Evolutionary conservation across 768 basidiomycete species (phyloP), one percentile per base, ranked within the genome.

Genomic region (Rhodosporidiobolus sp.): DNA sequence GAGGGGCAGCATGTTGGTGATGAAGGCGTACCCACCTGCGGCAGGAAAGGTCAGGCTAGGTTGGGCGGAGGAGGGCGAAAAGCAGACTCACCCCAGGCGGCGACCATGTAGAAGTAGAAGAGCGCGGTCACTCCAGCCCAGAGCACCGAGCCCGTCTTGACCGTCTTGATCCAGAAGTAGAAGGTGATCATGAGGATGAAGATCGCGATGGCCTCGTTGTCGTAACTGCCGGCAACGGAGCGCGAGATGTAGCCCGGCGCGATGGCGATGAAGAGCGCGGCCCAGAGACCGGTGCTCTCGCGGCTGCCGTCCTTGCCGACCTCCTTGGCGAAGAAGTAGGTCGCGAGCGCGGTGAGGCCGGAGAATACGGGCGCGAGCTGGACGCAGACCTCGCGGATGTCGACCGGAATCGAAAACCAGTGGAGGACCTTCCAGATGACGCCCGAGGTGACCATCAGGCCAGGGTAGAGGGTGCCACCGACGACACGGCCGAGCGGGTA

Each of bases 31-130:
- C 76, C 94, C 93, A 85, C 92, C 91, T 92, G 61, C 19, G 28
- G 58, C 20, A 35, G 52, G 55, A 65, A 43, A 65, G 57, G 24
- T 30, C 16, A 60, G 28, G 34, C 30, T 2, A 0, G 48, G 43
- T 19, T 24, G 0, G 10, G 0, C 43, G 24, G 34, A 8, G 34
- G 59, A 45, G 62, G 56, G 22, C 45, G 48, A 43, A 19, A 43
- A 52, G 35, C 8, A 49, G 22, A 82, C 86, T 69, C 77, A 90
- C 95, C 96, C 96, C 96, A 99, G 43, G 96, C 96, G 63, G 96
- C 95, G n/a, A 99, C 96, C 96, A 99, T 99, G 86, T 98, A 99
- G 77, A 97, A 98, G 83, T 99, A 99, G 83, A 98, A 98, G 6
- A 98, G 83, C 26, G 94, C 96, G 56, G 96, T 89, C 52, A 91